Percentiles rank a stretch among this genome's conserved stretches.
Conservation (phyloP, 208 protist genomes). For the Acanthamoeba divionensis region DNA sequence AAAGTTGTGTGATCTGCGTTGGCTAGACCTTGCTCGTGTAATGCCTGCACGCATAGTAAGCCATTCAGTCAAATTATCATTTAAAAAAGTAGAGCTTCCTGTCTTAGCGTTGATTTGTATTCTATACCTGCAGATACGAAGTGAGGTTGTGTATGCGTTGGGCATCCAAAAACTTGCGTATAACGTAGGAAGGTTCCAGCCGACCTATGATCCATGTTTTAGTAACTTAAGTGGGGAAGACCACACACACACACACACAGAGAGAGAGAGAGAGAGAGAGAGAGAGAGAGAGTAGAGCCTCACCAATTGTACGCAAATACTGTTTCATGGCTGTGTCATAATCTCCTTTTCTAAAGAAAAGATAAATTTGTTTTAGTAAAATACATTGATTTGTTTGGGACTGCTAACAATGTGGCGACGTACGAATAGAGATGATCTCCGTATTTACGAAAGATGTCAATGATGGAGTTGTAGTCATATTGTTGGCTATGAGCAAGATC, state of each 20-base stretch:
- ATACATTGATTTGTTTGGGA: neutral
- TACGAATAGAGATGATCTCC: conserved; percentile 91
- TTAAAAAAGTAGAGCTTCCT: neutral
- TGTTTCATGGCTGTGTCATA: conserved; percentile 88
- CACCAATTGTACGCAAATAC: conserved; percentile 92
- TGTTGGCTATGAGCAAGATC: conserved; percentile 84
- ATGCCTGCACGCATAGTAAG: conserved; percentile 45
- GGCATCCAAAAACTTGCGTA: conserved; percentile 92
- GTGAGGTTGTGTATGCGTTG: conserved; percentile 92
- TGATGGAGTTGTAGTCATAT: conserved; percentile 78
- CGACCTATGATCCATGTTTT: too few species aligned
- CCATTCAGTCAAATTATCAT: neutral
- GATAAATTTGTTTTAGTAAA: neutral
- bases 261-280: too few species aligned
- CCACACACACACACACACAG: too few species aligned
- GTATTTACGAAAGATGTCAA: conserved; percentile 88
- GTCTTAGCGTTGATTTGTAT: conserved; percentile 1
- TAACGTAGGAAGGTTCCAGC: conserved; percentile 95
- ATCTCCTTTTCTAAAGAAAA: conserved; percentile 75
- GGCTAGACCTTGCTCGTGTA: conserved; percentile 80
- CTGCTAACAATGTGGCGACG: neutral
- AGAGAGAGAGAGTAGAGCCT: too few species aligned
- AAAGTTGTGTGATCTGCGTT: conserved; percentile 94
- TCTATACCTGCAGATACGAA: conserved; percentile 86
- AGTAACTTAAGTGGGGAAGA: too few species aligned